Evolutionary conservation across 1,284 basidiomycete genomes (phyloP).

Genomic region (Schizophyllum commune): DNA sequence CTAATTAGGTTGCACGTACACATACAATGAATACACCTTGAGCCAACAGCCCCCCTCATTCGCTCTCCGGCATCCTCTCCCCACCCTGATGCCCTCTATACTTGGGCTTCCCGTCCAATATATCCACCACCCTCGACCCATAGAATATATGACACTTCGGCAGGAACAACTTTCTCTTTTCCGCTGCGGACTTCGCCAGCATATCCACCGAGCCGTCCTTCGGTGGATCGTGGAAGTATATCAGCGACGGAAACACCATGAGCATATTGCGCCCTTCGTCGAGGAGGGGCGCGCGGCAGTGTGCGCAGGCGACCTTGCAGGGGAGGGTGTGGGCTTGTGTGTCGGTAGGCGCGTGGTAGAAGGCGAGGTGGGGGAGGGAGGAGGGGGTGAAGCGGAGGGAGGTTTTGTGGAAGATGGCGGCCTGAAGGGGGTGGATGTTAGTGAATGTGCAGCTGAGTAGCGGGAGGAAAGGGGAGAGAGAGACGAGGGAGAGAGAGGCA

Average conservation of each 20-base stretch:
- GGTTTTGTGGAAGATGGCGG: conserved; percentile 1
- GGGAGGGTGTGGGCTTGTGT: background rate
- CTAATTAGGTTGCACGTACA: too few species aligned
- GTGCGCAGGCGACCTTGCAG: conserved; percentile 1
- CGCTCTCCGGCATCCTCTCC: background rate
- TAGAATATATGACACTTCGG: conserved; percentile 4
- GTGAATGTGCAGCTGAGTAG: too few species aligned
- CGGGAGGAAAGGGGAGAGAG: background rate
- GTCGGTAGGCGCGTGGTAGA: background rate
- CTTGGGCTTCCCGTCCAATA: background rate
- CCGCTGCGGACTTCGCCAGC: background rate
- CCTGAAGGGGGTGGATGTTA: background rate
- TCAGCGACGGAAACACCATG: conserved; percentile 1
- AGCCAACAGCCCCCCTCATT: too few species aligned
- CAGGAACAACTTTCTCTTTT: background rate
- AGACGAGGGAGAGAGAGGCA: background rate
- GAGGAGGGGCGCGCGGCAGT: conserved; percentile 2
- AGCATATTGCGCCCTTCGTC: conserved; percentile 5
- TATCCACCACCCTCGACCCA: background rate
- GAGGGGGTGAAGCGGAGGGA: background rate
- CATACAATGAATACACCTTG: too few species aligned
- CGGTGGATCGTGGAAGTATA: background rate
- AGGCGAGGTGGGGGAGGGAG: background rate
- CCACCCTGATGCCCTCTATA: background rate
- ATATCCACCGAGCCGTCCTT: background rate